Evolutionary conservation across 805 yeast species (phyloP).

Genomic region (Candida stauntonica): DNA sequence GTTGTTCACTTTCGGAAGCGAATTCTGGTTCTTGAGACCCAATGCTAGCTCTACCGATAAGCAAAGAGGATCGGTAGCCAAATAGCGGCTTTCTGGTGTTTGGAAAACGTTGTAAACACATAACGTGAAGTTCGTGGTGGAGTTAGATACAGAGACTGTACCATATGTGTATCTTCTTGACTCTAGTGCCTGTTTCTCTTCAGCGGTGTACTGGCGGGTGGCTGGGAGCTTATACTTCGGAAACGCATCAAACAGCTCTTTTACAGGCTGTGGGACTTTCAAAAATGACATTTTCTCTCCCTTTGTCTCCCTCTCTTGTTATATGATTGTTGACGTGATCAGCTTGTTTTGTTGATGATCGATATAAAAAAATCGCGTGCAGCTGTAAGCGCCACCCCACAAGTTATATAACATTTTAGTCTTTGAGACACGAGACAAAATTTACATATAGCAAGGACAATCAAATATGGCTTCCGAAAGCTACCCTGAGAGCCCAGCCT

Average conservation of each 20-base stretch:
- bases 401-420: too few species aligned
- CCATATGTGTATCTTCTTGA: slow-evolving; percentile 24
- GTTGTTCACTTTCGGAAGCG: slow-evolving; percentile 34
- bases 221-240: slow-evolving; percentile 45
- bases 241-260: slow-evolving; percentile 44
- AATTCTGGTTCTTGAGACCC: slow-evolving; percentile 39
- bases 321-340: too few species aligned
- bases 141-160: slow-evolving; percentile 10
- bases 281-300: slow-evolving; percentile 5
- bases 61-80: slow-evolving; percentile 60
- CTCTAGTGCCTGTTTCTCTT: slow-evolving; percentile 23
- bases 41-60: slow-evolving; percentile 43
- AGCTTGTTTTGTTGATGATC: too few species aligned
- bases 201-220: slow-evolving; percentile 27
- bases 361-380: too few species aligned
- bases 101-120: slow-evolving; percentile 48
- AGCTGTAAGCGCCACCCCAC: too few species aligned
- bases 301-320: too few species aligned
- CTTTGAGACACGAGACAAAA: too few species aligned
- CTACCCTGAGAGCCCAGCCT: slow-evolving; percentile 21
- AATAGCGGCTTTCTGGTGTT: slow-evolving; percentile 25
- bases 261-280: slow-evolving; percentile 39
- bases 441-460: too few species aligned
- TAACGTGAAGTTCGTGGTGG: slow-evolving; percentile 39
- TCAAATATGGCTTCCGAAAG: neutral